Conservation (phyloP, 257 asterid species). For the Ajuga chamaepitys region DNA sequence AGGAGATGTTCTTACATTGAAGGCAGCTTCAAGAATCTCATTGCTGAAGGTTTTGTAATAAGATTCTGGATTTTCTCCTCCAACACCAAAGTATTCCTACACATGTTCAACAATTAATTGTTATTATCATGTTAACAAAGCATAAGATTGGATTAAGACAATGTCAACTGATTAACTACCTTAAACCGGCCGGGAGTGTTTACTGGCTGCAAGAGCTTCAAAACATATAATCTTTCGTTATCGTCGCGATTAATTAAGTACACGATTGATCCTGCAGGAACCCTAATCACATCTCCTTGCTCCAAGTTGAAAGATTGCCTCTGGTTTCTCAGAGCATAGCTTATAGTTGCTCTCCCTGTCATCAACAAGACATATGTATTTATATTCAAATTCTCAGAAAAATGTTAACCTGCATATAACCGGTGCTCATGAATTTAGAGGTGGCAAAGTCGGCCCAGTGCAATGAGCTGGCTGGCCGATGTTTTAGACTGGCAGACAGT, state of each 20-base stretch:
- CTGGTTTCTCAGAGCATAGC: constrained; percentile 6
- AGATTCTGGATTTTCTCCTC: constrained; percentile 32
- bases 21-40: constrained; percentile 39
- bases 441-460: too few species aligned
- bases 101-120: neutral
- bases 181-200: constrained; percentile 30
- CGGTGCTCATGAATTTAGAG: too few species aligned
- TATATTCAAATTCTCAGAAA: too few species aligned
- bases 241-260: constrained; percentile 26
- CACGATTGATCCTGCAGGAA: constrained; percentile 31
- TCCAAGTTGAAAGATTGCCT: constrained; percentile 25
- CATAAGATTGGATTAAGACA: neutral
- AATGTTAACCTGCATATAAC: too few species aligned
- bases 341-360: constrained; percentile 28
- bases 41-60: constrained; percentile 39
- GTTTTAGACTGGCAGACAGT: too few species aligned
- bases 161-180: constrained; percentile 13
- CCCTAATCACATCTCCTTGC: constrained; percentile 29
- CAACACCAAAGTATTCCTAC: constrained; percentile 40
- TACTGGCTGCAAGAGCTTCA: constrained; percentile 26
- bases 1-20: constrained; percentile 24
- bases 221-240: constrained; percentile 23
- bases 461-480: too few species aligned
- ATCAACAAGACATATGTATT: neutral
- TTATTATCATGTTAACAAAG: neutral